Percentiles rank a stretch among this genome's conserved stretches.
phyloP scores from a whole-genome alignment of 805 yeast genomes.

The Ogataea pilisensis region DNA sequence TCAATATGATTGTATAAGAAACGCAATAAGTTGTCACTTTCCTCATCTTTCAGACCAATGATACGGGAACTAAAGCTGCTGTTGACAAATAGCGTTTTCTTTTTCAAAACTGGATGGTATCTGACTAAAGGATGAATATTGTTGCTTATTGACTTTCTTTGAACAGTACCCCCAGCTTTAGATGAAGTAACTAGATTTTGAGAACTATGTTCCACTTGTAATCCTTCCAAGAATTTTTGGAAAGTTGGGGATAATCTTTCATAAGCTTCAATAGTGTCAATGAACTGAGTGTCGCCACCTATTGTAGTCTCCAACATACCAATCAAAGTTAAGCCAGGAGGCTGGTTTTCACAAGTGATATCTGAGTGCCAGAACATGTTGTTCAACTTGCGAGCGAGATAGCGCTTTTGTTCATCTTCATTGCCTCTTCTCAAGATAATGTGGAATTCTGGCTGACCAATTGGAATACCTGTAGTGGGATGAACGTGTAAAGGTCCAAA shows the following conservation, averaged over 20 bases:
- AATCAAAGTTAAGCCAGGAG: conserved; percentile 65
- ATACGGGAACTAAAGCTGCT: conserved; percentile 57
- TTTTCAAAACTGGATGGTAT: conserved; percentile 59
- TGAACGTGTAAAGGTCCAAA: conserved; percentile 69
- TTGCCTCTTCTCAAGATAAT: conserved; percentile 47
- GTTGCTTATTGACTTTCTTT: conserved; percentile 54
- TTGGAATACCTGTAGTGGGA: conserved; percentile 66
- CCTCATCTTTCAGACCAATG: conserved; percentile 63
- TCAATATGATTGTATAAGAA: conserved; percentile 47
- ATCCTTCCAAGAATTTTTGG: conserved; percentile 49
- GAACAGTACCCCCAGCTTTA: conserved; percentile 47
- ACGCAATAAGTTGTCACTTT: conserved; percentile 52
- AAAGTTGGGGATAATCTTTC: conserved; percentile 59
- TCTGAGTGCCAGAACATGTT: conserved; percentile 62
- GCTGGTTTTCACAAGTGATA: conserved; percentile 64
- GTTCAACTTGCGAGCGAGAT: conserved; percentile 31
- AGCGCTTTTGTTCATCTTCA: conserved; percentile 31
- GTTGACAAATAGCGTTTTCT: conserved; percentile 50
- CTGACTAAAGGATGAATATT: conserved; percentile 60
- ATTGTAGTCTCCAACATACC: conserved; percentile 45
- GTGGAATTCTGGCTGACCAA: conserved; percentile 51
- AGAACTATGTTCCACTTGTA: conserved; percentile 62
- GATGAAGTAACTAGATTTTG: conserved; percentile 60
- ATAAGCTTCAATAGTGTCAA: conserved; percentile 61
- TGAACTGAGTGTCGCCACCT: conserved; percentile 70